Base-by-base conservation (phyloP, 1,284 basidiomycete species). In the Mrakiaceae sp. region DNA sequence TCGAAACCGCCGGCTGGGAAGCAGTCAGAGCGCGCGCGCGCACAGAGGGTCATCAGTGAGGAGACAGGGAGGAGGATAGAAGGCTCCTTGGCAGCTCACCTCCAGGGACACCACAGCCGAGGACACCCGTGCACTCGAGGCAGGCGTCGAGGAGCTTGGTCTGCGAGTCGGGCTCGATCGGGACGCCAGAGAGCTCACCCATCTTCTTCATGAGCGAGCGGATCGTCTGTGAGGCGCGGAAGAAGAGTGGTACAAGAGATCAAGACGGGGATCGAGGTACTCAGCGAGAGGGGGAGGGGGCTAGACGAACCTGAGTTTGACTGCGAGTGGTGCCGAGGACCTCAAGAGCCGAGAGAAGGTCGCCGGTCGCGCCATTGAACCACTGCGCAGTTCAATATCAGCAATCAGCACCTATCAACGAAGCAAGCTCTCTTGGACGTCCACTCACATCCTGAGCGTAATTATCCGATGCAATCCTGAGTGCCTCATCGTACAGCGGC, bases 91-190 rank as follows among this genome's bases (percentile, higher is more conserved):
- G n/a, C 50, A 52, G 74, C 84, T 68, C 70, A 88, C 91, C 94
- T 67, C 95, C 95, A 1, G 96, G 96, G 4, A 98, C 95, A 46
- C 95, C 95, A 50, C 93, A 94, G 8, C 90, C 93, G 47, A 98
- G 80, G 3, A 98, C 86, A 53, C 95, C 96, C 1, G 86, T 82
- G 66, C 87, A 81, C 5, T 82, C 78, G 42, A 87, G 79, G 69
- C 90, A 95, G 6, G 81, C 80, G 72, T 97, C 85, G 58, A 99
- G 81, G n/a, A 99, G 81, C 50, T 80, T 77, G 0, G 90, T 93
- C 77, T 98, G 96, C 74, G 90, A 86, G 6, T 80, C 76, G 1
- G 96, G 96, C 75, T 99, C 96, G 68, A 99, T 94, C 9, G 90
- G 88, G 9, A 94, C 91, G 10, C 79, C 84, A 0, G 89, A 84